These are phyloP conservation scores for Dorcoceras hygrometricum DNA, from an alignment of 257 asterid genomes.

Conservation along the genomic window DNA sequence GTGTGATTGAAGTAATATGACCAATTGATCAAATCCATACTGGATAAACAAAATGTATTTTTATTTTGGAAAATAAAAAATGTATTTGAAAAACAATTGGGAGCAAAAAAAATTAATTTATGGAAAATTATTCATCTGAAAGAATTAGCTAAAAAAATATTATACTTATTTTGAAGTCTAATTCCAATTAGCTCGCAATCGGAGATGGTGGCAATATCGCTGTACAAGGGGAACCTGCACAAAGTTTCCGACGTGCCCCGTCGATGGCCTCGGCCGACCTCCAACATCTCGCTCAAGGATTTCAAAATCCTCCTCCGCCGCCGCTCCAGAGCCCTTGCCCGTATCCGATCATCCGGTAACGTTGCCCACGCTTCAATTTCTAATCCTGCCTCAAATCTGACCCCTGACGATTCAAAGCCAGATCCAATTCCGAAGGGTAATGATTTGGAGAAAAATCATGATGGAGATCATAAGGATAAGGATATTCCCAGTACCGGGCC, in stretches of 20 bases:
- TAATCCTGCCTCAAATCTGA: slow-evolving; percentile 27
- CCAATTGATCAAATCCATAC: no score
- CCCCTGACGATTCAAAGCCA: slow-evolving; percentile 16
- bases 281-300: slow-evolving; percentile 52
- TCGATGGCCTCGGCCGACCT: slow-evolving; percentile 67
- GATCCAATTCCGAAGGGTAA: slow-evolving; percentile 4
- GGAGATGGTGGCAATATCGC: slow-evolving; percentile 73
- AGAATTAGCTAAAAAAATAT: no score
- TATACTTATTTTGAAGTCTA: no score
- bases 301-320: slow-evolving; percentile 67
- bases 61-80: no score
- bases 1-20: no score
- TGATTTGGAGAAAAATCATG: background rate
- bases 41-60: no score
- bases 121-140: no score
- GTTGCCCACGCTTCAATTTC: slow-evolving; percentile 42
- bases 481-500: slow-evolving; percentile 24
- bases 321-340: slow-evolving; percentile 67
- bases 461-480: background rate
- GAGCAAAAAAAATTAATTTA: no score
- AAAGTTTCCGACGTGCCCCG: slow-evolving; percentile 61
- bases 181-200: no score
- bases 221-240: slow-evolving; percentile 91
- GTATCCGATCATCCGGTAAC: slow-evolving; percentile 33
- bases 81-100: no score